Conservation (phyloP, 768 basidiomycete species). For the Crucibulum laeve region DNA sequence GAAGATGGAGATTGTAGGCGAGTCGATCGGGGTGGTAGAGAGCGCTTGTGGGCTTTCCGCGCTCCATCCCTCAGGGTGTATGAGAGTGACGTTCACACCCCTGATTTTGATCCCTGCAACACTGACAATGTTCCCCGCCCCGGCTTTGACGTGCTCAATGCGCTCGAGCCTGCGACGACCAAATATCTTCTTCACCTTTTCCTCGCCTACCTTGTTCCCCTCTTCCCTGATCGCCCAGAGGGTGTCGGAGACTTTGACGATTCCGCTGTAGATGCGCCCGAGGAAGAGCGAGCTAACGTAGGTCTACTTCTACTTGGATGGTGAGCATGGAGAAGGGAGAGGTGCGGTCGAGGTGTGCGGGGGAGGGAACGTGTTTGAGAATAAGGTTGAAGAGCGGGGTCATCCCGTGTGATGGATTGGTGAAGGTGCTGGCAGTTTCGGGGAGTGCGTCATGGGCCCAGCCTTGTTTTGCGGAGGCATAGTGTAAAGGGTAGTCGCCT, state of each 20-base stretch:
- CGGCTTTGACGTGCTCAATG: slow-evolving; percentile 36
- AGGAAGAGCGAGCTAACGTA: slow-evolving; percentile 45
- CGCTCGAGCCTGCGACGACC: slow-evolving; percentile 33
- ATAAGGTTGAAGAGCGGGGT: slow-evolving; percentile 42
- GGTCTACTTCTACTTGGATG: slow-evolving; percentile 43
- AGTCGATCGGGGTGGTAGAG: slow-evolving; percentile 45
- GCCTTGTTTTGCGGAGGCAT: slow-evolving; percentile 48
- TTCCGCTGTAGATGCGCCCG: slow-evolving; percentile 39
- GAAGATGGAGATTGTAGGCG: slow-evolving; percentile 48
- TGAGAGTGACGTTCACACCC: slow-evolving; percentile 41
- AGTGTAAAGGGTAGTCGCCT: slow-evolving; percentile 45
- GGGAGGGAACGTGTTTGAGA: slow-evolving; percentile 35
- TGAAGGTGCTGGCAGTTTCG: not conserved
- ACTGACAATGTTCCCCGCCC: slow-evolving; percentile 45
- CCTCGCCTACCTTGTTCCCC: slow-evolving; percentile 42
- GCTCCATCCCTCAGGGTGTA: slow-evolving; percentile 40
- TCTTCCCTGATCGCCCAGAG: slow-evolving; percentile 33
- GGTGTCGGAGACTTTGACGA: slow-evolving; percentile 32
- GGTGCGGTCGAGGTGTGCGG: slow-evolving; percentile 28
- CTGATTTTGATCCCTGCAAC: slow-evolving; percentile 44
- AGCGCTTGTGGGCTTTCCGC: slow-evolving; percentile 32
- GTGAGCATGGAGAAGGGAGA: slow-evolving; percentile 47
- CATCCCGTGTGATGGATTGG: slow-evolving; percentile 21
- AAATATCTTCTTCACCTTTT: slow-evolving; percentile 44
- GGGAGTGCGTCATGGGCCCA: slow-evolving; percentile 34